phyloP scores from a whole-genome alignment of 2,329 filamentous ascomycete species.

The Endocalyx cinctus region DNA sequence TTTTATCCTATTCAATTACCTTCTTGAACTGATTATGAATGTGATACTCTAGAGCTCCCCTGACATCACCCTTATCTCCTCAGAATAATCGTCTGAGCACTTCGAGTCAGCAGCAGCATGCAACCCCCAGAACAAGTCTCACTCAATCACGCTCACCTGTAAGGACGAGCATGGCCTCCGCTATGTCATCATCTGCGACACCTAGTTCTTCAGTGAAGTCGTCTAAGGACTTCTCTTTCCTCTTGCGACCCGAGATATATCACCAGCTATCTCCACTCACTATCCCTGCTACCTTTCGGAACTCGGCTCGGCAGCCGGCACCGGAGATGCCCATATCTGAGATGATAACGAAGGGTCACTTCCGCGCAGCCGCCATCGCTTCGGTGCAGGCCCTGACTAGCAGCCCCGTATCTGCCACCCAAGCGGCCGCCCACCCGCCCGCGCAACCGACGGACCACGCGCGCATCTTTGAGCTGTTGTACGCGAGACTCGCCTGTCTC shows the following conservation, averaged over 20 bases:
- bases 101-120: too few species aligned
- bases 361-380: conserved; percentile 70
- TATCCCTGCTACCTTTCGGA: conserved; percentile 62
- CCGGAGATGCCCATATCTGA: conserved; percentile 60
- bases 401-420: conserved; percentile 31
- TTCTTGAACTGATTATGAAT: too few species aligned
- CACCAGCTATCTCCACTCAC: conserved; percentile 67
- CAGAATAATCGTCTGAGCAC: neutral
- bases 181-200: conserved; percentile 6
- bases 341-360: conserved; percentile 70
- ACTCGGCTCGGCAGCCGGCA: conserved; percentile 58
- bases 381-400: conserved; percentile 58
- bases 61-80: conserved; percentile 3
- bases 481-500: conserved; percentile 76
- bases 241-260: conserved; percentile 77
- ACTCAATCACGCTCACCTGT: conserved; percentile 16
- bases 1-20: too few species aligned
- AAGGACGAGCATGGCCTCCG: too few species aligned
- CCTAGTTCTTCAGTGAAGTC: conserved; percentile 20
- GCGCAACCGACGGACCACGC: conserved; percentile 52
- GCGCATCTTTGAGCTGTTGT: conserved; percentile 71
- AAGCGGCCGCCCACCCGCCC: conserved; percentile 26
- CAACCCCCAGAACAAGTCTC: conserved; percentile 19
- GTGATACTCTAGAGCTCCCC: neutral
- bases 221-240: conserved; percentile 73